Evolutionary conservation across 495 filamentous ascomycete species (phyloP), one percentile per base, ranked within the genome.

Genomic region (Tuber brumale): DNA sequence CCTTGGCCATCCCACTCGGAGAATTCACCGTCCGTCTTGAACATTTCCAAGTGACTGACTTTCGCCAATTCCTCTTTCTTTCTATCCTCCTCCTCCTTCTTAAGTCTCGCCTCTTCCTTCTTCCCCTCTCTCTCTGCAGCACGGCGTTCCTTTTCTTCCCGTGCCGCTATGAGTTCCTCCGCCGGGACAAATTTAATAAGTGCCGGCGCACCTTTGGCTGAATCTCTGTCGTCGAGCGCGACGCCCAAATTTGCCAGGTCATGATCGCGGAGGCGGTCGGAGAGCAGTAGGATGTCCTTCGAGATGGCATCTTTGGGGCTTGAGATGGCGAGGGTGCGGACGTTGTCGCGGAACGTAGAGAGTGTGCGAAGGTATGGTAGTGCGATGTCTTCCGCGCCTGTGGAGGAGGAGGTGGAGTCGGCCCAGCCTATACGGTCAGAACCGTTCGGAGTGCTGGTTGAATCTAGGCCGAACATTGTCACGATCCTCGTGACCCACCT

Each of bases 1-100:
- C 95, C 95, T 21, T 97, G 90, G 3, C 87, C 90, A 85, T 97
- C 94, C 94, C 94, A 98, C 70, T 87, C 92, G 70, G 85, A 88
- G 81, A 88, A 97, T 83, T 93, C 85, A 37, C 86, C 91, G 74
- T 91, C 89, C 14, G 87, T 90, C 79, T 86, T 89, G 85, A 93
- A 94, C 88, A 94, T 89, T 35, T 79, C 77, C 43, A 71, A 46
- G n/a, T 77, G 79, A 18, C 74, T 80, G 6, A 84, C 72, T n/a
- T 78, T 82, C 21, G 85, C 87, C 27, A 85, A 85, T 74, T 90
- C 89, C 75, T 86, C 86, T 71, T 88, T 88, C 72, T 87, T 81
- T 76, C 72, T 78, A 35, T 82, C 81, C 14, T 88, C 88, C 77
- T 86, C 87, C 74, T 91, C 88, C 76, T 85, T 84, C 77, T 88